Conservation (phyloP, 2,329 filamentous ascomycete genomes). For the Dendrostoma leiphaemia region DNA sequence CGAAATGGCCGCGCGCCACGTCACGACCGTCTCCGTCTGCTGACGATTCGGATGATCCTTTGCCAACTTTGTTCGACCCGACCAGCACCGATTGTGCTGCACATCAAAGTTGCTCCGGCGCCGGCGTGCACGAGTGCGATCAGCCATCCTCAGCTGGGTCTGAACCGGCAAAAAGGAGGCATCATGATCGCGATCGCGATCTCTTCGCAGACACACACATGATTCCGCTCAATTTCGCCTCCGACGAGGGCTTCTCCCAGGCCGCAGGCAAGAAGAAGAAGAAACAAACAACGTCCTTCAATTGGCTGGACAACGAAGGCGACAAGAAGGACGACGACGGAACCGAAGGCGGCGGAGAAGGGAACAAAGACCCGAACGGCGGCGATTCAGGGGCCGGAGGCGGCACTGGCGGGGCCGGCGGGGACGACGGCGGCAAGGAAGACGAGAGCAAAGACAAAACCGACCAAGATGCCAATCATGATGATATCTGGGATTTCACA, state of each 20-base stretch:
- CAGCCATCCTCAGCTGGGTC: slow-evolving; percentile 21
- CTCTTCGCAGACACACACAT: slow-evolving; percentile 46
- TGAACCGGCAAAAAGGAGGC: slow-evolving; percentile 13
- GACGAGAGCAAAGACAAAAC: slow-evolving; percentile 39
- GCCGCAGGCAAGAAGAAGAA: slow-evolving; percentile 58
- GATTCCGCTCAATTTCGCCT: slow-evolving; percentile 55
- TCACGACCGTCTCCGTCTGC: slow-evolving; percentile 25
- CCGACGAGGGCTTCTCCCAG: slow-evolving; percentile 52
- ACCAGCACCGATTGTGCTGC: slow-evolving; percentile 32
- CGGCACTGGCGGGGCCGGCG: slow-evolving; percentile 33
- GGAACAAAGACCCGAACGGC: slow-evolving; percentile 30
- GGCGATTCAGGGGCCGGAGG: slow-evolving; percentile 29
- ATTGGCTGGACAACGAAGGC: slow-evolving; percentile 42
- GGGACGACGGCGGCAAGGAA: slow-evolving; percentile 34
- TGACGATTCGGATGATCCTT: slow-evolving; percentile 20
- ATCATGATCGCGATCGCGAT: slow-evolving; percentile 26
- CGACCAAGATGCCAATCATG: slow-evolving; percentile 26
- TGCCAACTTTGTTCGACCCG: slow-evolving; percentile 26
- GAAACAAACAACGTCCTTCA: slow-evolving; percentile 39
- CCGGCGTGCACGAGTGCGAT: slow-evolving; percentile 23
- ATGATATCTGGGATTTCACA: slow-evolving; percentile 50
- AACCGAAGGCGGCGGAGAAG: slow-evolving; percentile 35
- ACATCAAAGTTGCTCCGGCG: slow-evolving; percentile 22
- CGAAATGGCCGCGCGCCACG: slow-evolving; percentile 26
- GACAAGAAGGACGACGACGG: slow-evolving; percentile 41